Percentiles rank a stretch among this genome's conserved stretches.
These are phyloP conservation scores for Alnus glutinosa DNA, from an alignment of 306 rosid genomes.

Conservation along the genomic window DNA sequence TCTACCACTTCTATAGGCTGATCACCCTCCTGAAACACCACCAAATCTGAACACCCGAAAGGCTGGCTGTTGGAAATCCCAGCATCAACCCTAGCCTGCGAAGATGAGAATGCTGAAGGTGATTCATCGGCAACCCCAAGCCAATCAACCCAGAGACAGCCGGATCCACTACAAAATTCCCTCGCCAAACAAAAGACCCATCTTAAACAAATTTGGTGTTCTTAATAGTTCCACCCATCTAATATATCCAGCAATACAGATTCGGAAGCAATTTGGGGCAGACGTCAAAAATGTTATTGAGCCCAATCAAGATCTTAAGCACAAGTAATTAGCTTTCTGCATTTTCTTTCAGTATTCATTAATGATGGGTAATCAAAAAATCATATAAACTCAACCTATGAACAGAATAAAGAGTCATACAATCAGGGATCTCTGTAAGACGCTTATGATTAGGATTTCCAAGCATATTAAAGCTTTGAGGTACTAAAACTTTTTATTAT, in stretches of 20 bases:
- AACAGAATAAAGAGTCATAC: neutral
- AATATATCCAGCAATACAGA: neutral
- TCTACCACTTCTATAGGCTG: too few species aligned
- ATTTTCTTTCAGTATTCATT: neutral
- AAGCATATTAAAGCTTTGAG: neutral
- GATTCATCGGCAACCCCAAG: too few species aligned
- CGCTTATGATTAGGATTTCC: neutral
- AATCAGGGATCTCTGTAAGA: neutral
- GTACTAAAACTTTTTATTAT: neutral
- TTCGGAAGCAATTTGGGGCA: neutral
- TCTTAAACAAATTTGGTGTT: neutral
- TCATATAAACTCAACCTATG: neutral
- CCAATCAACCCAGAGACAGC: too few species aligned
- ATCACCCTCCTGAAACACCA: too few species aligned
- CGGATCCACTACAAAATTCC: too few species aligned
- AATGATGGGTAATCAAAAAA: neutral
- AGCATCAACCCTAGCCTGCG: too few species aligned
- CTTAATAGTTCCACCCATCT: conserved; percentile 1
- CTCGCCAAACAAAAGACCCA: too few species aligned
- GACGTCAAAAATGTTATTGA: neutral
- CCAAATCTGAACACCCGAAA: too few species aligned
- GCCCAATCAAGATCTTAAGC: neutral
- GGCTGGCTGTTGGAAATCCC: too few species aligned
- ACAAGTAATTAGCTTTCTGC: neutral
- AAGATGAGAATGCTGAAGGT: too few species aligned